Evolutionary conservation across 345 rosid genomes (phyloP).

Genomic region (Aurinia saxatilis): DNA sequence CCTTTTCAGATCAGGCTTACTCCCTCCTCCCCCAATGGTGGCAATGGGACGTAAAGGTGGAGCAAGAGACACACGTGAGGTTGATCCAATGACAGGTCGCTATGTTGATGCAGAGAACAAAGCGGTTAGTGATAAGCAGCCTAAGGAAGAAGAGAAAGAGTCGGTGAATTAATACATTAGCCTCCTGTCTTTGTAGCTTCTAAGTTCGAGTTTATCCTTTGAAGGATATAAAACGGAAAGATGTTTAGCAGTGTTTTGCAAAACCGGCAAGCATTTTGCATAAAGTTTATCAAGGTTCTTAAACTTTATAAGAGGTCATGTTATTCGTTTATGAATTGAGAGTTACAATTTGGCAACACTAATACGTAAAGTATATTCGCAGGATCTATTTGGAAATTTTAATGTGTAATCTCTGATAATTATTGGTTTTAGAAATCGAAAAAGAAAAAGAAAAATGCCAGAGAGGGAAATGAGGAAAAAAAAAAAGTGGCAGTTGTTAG

Average conservation of each 20-base stretch:
- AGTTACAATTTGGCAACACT: background rate
- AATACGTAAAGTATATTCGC: background rate
- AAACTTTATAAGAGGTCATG: background rate
- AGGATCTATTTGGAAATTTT: background rate
- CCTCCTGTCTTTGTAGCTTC: background rate
- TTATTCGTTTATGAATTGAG: background rate
- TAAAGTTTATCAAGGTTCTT: background rate
- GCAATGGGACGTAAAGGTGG: constrained; percentile 90
- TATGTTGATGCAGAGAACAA: constrained; percentile 33
- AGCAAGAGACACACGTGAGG: constrained; percentile 52
- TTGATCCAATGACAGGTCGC: constrained; percentile 78
- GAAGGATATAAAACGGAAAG: background rate
- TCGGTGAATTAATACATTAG: background rate
- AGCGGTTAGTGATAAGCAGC: constrained; percentile 15
- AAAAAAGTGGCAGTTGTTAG: constrained; percentile 24
- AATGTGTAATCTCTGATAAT: too few species aligned
- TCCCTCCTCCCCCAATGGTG: constrained; percentile 86
- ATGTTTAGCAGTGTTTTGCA: background rate
- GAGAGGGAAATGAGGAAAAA: constrained; percentile 19
- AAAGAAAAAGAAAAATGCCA: constrained; percentile 10
- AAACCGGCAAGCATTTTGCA: constrained; percentile 12
- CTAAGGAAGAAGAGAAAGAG: constrained; percentile 17
- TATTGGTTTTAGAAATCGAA: background rate
- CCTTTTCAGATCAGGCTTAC: constrained; percentile 76
- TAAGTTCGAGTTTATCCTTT: background rate